A percentile compares a stretch with the other conserved stretches of the same genome.
These are phyloP conservation scores for Encephalitozoon romaleae DNA, from an alignment of 371 early-diverging fungal genomes.

Conservation along the genomic window DNA sequence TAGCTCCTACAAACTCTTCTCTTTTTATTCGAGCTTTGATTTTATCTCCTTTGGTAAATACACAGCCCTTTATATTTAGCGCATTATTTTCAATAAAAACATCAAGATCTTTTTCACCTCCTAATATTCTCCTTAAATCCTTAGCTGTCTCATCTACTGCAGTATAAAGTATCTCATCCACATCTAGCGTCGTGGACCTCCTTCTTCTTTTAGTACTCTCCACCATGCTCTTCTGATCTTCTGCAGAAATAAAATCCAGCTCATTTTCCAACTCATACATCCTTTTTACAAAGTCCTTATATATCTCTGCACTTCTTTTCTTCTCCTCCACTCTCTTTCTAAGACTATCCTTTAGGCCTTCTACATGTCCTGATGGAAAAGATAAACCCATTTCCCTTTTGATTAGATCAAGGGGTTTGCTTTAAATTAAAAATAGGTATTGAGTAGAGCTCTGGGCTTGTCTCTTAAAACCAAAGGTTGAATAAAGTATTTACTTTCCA, in stretches of 20 bases:
- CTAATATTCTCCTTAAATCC: neutral
- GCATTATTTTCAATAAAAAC: conserved; percentile 1
- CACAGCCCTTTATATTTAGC: neutral
- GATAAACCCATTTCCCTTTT: neutral
- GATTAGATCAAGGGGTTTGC: neutral
- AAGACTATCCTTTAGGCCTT: neutral
- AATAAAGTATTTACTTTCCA: neutral
- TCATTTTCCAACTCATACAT: neutral
- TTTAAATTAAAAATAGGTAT: neutral
- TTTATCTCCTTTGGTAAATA: conserved; percentile 9
- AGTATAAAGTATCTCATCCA: neutral
- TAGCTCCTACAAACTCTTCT: conserved; percentile 2
- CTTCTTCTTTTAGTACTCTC: neutral
- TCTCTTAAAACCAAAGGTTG: neutral
- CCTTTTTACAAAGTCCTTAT: neutral
- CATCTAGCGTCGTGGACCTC: neutral
- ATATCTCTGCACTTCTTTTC: neutral
- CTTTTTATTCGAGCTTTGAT: neutral
- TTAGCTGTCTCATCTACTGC: neutral
- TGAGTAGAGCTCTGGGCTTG: neutral
- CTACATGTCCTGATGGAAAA: neutral
- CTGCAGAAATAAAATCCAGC: neutral
- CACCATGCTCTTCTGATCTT: neutral
- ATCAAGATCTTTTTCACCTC: neutral
- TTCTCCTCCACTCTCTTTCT: neutral